A percentile compares a stretch with the other conserved stretches of the same genome.
phyloP scores from a whole-genome alignment of 768 basidiomycete genomes.

The Naganishia vaughanmartiniae region DNA sequence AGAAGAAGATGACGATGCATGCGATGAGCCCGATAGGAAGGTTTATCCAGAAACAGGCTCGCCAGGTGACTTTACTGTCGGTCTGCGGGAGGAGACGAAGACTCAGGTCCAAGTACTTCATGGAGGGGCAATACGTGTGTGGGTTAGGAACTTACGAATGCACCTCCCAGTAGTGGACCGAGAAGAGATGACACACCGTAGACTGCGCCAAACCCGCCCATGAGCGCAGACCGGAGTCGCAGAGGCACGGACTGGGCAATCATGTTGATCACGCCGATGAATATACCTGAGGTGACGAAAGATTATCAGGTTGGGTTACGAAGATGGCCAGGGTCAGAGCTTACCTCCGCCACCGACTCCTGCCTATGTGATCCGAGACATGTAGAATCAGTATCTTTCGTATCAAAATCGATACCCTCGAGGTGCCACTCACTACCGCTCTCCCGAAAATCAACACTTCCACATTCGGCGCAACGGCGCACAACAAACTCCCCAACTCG shows the following conservation, averaged over 20 bases:
- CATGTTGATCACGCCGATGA: conserved; percentile 28
- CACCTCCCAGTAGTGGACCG: conserved; percentile 56
- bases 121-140: conserved; percentile 47
- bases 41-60: conserved; percentile 57
- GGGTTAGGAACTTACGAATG: conserved; percentile 50
- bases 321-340: conserved; percentile 45
- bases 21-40: conserved; percentile 45
- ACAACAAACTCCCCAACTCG: conserved; percentile 57
- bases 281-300: conserved; percentile 45
- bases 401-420: neutral
- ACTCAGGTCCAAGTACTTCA: too few species aligned
- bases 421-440: conserved; percentile 50
- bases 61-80: conserved; percentile 51
- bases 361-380: neutral
- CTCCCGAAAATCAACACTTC: conserved; percentile 54
- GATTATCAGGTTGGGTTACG: conserved; percentile 49
- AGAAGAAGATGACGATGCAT: conserved; percentile 37
- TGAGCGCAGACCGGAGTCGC: conserved; percentile 41
- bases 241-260: conserved; percentile 36
- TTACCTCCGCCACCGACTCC: conserved; percentile 27
- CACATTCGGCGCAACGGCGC: conserved; percentile 52
- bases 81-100: neutral
- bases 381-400: conserved; percentile 29
- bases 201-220: conserved; percentile 49
- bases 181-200: conserved; percentile 51